A percentile compares a stretch with the other conserved stretches of the same genome.
Conservation (phyloP, 2,329 filamentous ascomycete genomes). For the Sclerotinia minor region DNA sequence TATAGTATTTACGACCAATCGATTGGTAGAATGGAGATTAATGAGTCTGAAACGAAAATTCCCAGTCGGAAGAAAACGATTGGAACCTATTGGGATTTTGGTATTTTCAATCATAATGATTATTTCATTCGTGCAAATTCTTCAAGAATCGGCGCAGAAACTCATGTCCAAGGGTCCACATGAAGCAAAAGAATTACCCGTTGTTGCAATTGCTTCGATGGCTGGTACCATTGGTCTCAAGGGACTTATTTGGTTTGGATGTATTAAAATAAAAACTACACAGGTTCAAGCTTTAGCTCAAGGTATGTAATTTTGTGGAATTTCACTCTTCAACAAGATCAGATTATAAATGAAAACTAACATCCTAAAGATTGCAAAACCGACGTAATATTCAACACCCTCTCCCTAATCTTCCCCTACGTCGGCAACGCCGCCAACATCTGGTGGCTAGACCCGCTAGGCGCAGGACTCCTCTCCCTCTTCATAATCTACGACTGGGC, state of each 20-base stretch:
- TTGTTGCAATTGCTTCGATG: slow-evolving; percentile 55
- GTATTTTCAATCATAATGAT: slow-evolving; percentile 63
- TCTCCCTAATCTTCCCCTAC: slow-evolving; percentile 59
- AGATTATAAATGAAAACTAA: neutral
- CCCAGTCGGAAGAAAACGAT: slow-evolving; percentile 54
- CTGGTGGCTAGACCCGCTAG: slow-evolving; percentile 65
- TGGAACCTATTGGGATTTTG: slow-evolving; percentile 60
- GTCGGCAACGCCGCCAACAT: slow-evolving; percentile 56
- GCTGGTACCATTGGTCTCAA: slow-evolving; percentile 57
- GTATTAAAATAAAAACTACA: slow-evolving; percentile 57
- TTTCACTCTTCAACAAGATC: neutral
- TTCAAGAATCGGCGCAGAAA: slow-evolving; percentile 58
- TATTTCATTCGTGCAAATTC: slow-evolving; percentile 59
- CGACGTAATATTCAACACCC: slow-evolving; percentile 61
- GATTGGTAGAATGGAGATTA: slow-evolving; percentile 57
- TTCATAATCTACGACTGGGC: slow-evolving; percentile 70
- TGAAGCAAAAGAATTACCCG: slow-evolving; percentile 48
- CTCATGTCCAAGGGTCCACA: slow-evolving; percentile 49
- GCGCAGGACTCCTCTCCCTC: slow-evolving; percentile 59
- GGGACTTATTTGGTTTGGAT: slow-evolving; percentile 59
- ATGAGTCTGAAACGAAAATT: slow-evolving; percentile 52
- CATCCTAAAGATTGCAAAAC: slow-evolving; percentile 55
- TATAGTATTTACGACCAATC: slow-evolving; percentile 59
- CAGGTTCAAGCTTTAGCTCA: slow-evolving; percentile 62
- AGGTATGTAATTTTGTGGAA: slow-evolving; percentile 30